phyloP scores from a whole-genome alignment of 2,329 filamentous ascomycete species.

The Fusarium sp. region DNA sequence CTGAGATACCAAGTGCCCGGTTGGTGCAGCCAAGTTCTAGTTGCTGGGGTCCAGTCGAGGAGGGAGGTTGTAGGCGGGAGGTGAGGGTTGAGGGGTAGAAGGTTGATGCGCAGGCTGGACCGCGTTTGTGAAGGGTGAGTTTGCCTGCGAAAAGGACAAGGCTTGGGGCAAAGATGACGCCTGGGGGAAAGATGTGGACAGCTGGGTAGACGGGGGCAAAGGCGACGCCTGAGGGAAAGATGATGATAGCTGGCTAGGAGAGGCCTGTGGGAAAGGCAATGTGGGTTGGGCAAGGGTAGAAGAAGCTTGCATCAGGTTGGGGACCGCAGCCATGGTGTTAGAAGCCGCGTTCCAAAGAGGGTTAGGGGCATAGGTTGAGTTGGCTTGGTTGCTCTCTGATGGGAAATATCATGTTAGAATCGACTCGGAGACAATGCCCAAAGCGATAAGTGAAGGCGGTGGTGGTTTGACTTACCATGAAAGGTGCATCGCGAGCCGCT shows the following conservation, averaged over 20 bases:
- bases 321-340: background rate
- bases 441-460: background rate
- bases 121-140: background rate
- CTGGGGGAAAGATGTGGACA: background rate
- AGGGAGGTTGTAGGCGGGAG: slow-evolving; percentile 17
- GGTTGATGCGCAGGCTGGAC: background rate
- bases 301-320: background rate
- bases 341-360: slow-evolving; percentile 8
- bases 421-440: background rate
- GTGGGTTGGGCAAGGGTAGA: background rate
- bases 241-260: background rate
- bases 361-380: slow-evolving; percentile 10
- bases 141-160: background rate
- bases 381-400: slow-evolving; percentile 37
- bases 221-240: background rate
- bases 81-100: background rate
- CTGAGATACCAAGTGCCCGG: slow-evolving; percentile 44
- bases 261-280: background rate
- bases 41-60: slow-evolving; percentile 52
- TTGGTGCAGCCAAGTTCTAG: slow-evolving; percentile 37
- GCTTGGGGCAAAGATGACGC: background rate
- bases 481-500: slow-evolving; percentile 69
- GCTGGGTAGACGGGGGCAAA: background rate
- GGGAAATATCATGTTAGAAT: slow-evolving; percentile 1
- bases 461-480: slow-evolving; percentile 59